Evolutionary conservation across 192 early-diverging fungal genomes (phyloP), one percentile per base, ranked within the genome.

Genomic region (Coemansia sp.): DNA sequence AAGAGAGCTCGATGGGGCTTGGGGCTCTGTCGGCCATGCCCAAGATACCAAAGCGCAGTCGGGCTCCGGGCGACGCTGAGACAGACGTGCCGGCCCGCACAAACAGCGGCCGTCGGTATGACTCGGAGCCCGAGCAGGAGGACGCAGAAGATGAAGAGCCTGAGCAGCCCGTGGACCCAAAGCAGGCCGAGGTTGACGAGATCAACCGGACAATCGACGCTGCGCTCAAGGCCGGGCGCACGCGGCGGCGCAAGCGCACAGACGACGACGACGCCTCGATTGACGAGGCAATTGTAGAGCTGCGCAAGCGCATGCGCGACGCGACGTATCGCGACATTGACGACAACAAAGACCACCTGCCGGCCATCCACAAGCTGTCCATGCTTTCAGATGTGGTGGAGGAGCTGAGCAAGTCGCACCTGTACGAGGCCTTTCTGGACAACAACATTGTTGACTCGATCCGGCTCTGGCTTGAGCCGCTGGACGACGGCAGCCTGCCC

Each of bases 391-490:
- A 66, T 13, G 75, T 77, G 7, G 29, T 60, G 7, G 61, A 64
- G 17, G 64, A 71, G 46, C 60, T 77, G 13, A 40, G 57, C 20
- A 67, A 69, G 50, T 61, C 78, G 22, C 77, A 82, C 27, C 60
- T 82, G 18, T 82, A 85, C 49, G 85, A 85, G 37, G 78, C 79
- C 5, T 83, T 89, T 51, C 48, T 96, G 43, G 91, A 96, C 19
- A 87, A 88, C 58, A 79, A 85, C 58, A 84, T 96, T 34, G 60
- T 94, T 42, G 85, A 88, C 30, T 80, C 85, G 17, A 85, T 96
- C 51, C 83, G 84, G 38, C 51, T 85, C 7, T 96, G 93, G 92
- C 72, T 96, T 23, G 93, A 96, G 55, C 93, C 93, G 14, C 64
- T 94, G 14, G 82, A 83, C 18, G 91, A 96, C 53, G 86, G 87